These are phyloP conservation scores for Russula foetens DNA, from an alignment of 768 basidiomycete genomes.

Conservation along the genomic window DNA sequence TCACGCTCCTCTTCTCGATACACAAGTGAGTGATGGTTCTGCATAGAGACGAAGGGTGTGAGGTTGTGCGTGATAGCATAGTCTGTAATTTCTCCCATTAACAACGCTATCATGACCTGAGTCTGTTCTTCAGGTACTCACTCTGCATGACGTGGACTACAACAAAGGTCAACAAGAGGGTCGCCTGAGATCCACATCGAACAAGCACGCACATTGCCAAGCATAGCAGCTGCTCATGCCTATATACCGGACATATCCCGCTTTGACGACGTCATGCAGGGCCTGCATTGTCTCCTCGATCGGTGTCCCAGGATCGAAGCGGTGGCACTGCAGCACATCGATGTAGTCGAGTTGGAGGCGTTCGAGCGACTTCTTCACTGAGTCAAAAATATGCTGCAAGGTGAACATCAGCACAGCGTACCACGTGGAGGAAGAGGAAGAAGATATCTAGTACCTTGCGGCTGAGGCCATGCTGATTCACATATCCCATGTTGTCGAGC, in stretches of 20 bases:
- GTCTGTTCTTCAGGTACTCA: neutral
- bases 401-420: neutral
- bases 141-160: conserved; percentile 20
- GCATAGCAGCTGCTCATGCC: conserved; percentile 26
- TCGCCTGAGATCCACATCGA: neutral
- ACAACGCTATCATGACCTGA: conserved; percentile 3
- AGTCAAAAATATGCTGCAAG: conserved; percentile 60
- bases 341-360: conserved; percentile 70
- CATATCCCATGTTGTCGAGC: conserved; percentile 26
- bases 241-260: conserved; percentile 31
- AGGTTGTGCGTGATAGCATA: conserved; percentile 15
- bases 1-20: conserved; percentile 35
- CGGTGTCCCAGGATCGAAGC: conserved; percentile 31
- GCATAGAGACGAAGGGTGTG: conserved; percentile 18
- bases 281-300: conserved; percentile 28
- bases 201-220: conserved; percentile 24
- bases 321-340: conserved; percentile 57
- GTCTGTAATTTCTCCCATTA: conserved; percentile 16
- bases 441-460: conserved; percentile 28
- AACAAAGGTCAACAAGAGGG: conserved; percentile 5
- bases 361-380: conserved; percentile 51
- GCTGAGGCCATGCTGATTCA: conserved; percentile 31
- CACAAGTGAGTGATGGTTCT: conserved; percentile 26
- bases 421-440: neutral
- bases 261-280: conserved; percentile 33